Conservation (phyloP, 805 yeast species). For the Hanseniaspora mollemarum region DNA sequence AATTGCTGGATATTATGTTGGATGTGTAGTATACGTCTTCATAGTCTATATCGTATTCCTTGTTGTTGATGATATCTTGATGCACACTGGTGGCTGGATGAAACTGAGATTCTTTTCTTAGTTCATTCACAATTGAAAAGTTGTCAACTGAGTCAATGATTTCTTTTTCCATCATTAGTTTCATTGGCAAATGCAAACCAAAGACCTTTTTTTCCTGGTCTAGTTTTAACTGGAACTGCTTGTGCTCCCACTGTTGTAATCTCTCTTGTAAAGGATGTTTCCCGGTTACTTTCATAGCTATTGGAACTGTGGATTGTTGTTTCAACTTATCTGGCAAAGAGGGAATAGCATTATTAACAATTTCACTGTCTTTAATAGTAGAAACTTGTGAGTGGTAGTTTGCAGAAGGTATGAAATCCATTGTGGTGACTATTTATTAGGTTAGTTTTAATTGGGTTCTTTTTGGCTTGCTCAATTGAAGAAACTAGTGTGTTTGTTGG, state of each 20-base stretch:
- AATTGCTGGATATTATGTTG: constrained; percentile 30
- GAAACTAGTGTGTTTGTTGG: no score
- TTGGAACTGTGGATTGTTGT: constrained; percentile 45
- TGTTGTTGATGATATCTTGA: constrained; percentile 65
- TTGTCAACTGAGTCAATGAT: constrained; percentile 54
- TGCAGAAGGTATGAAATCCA: constrained; percentile 47
- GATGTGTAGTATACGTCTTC: constrained; percentile 69
- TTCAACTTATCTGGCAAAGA: constrained; percentile 60
- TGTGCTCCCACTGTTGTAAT: constrained; percentile 66
- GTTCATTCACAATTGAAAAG: constrained; percentile 9
- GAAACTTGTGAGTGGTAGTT: constrained; percentile 38
- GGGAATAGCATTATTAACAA: constrained; percentile 53
- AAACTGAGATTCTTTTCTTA: constrained; percentile 27
- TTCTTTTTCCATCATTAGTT: constrained; percentile 76
- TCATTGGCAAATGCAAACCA: constrained; percentile 90
- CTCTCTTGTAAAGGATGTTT: constrained; percentile 81
- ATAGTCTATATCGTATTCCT: constrained; percentile 76
- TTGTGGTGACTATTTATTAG: constrained; percentile 3
- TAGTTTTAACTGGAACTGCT: constrained; percentile 56
- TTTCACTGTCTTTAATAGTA: constrained; percentile 40
- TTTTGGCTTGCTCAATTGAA: no score
- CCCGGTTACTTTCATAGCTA: constrained; percentile 40
- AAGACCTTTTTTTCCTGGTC: constrained; percentile 72
- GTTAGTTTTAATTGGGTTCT: not conserved
- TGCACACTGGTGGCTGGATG: constrained; percentile 51